These are phyloP conservation scores for Ziziphus jujuba DNA, from an alignment of 306 rosid genomes.

Conservation along the genomic window DNA sequence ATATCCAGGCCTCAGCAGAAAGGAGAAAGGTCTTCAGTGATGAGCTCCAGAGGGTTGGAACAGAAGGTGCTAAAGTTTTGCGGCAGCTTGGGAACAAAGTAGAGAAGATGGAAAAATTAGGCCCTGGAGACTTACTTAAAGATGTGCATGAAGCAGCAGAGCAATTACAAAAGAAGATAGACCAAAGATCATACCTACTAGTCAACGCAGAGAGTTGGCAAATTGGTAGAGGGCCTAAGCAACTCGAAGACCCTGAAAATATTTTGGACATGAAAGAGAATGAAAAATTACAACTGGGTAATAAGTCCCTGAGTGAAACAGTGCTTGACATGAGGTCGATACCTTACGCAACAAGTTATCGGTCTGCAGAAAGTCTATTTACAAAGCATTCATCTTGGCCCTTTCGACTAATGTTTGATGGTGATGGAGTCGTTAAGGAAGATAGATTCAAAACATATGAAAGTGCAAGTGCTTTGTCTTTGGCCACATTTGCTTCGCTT, in stretches of 20 bases:
- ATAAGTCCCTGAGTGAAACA: conserved; percentile 30
- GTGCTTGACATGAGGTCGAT: conserved; percentile 26
- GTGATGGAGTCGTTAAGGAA: conserved; percentile 18
- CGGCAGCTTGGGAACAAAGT: conserved; percentile 54
- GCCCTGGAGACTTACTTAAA: conserved; percentile 35
- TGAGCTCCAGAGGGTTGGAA: conserved; percentile 57
- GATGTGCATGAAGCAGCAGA: conserved; percentile 63
- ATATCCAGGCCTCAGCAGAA: conserved; percentile 50
- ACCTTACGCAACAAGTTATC: conserved; percentile 6
- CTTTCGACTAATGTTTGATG: conserved; percentile 15
- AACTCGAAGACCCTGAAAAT: conserved; percentile 19
- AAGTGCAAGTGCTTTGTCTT: conserved; percentile 65
- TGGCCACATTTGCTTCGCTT: conserved; percentile 65
- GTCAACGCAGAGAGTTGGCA: conserved; percentile 63
- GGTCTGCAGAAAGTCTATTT: conserved; percentile 15
- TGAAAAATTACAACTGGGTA: conserved; percentile 16
- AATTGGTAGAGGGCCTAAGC: conserved; percentile 25
- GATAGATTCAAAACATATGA: conserved; percentile 40
- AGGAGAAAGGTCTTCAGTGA: conserved; percentile 45
- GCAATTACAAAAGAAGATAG: conserved; percentile 54
- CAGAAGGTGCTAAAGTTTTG: conserved; percentile 61
- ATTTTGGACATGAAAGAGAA: conserved; percentile 18
- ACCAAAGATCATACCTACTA: conserved; percentile 49
- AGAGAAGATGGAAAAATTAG: conserved; percentile 63
- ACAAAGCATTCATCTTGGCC: conserved; percentile 33